phyloP scores from a whole-genome alignment of 257 asterid species.

The Nicotiana attenuata region DNA sequence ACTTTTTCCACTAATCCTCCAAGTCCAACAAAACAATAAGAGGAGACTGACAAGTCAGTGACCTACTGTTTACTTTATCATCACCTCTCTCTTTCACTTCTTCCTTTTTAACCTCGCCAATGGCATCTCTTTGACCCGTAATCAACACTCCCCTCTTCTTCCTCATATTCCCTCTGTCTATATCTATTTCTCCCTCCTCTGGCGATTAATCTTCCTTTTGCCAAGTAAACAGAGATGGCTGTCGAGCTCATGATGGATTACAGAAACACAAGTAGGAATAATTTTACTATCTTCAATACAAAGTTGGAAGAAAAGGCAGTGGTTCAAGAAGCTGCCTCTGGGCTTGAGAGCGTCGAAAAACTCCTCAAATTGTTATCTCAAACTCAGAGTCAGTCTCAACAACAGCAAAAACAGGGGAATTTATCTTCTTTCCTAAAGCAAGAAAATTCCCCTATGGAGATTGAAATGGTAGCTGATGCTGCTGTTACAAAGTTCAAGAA shows the following conservation, averaged over 20 bases:
- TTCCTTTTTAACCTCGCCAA: slow-evolving; percentile 26
- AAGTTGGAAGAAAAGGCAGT: slow-evolving; percentile 41
- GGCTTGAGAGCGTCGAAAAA: slow-evolving; percentile 65
- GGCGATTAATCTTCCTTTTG: not conserved
- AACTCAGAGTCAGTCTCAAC: not conserved
- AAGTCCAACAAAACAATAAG: not conserved
- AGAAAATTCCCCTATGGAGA: slow-evolving; percentile 10
- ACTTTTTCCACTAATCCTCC: not conserved
- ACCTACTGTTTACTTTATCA: slow-evolving; percentile 59
- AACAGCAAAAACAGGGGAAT: not conserved
- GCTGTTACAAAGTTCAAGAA: slow-evolving; percentile 59
- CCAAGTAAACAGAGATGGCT: slow-evolving; percentile 42
- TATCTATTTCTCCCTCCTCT: not conserved
- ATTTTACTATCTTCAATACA: slow-evolving; percentile 9
- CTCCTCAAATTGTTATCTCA: slow-evolving; percentile 48
- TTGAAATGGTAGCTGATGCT: slow-evolving; percentile 41
- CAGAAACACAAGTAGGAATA: slow-evolving; percentile 21
- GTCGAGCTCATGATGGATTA: slow-evolving; percentile 64
- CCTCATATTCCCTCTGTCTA: not conserved
- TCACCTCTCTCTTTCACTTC: not conserved
- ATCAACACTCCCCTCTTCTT: not conserved
- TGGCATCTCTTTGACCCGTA: slow-evolving; percentile 29
- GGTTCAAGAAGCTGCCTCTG: slow-evolving; percentile 63
- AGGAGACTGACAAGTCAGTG: slow-evolving; percentile 42
- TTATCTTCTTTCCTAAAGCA: not conserved